Conservation (phyloP, 495 filamentous ascomycete genomes). For the Stereocaulon alpinum region DNA sequence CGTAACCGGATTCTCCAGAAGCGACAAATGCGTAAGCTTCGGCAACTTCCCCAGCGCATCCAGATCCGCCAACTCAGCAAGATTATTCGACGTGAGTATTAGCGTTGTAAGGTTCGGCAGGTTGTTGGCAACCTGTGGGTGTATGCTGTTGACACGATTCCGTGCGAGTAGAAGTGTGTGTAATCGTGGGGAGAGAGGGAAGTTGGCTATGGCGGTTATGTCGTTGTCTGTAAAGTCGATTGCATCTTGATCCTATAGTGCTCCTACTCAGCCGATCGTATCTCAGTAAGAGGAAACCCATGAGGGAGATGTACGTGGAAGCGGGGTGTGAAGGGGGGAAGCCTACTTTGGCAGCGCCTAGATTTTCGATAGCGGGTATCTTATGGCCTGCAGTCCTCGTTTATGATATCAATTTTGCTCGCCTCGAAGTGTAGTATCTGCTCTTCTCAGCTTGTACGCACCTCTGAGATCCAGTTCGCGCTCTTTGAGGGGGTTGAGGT, state of each 20-base stretch:
- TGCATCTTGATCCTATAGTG: conserved; percentile 63
- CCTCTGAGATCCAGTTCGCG: conserved; percentile 98
- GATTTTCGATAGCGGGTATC: conserved; percentile 94
- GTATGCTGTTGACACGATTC: conserved; percentile 76
- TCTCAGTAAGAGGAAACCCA: not conserved
- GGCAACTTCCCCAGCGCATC: conserved; percentile 65
- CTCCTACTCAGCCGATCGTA: conserved; percentile 5
- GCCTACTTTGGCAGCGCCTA: conserved; percentile 86
- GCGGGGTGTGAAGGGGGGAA: not conserved
- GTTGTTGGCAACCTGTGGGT: conserved; percentile 57
- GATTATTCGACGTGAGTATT: conserved; percentile 65
- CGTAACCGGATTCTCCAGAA: conserved; percentile 81
- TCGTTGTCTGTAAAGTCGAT: conserved; percentile 99
- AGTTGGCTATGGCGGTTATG: conserved; percentile 77
- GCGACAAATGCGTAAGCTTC: conserved; percentile 63
- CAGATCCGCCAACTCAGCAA: conserved; percentile 74
- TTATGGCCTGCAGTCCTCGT: conserved; percentile 74
- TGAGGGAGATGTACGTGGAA: not conserved
- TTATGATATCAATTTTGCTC: conserved; percentile 77
- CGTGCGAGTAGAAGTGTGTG: conserved; percentile 78
- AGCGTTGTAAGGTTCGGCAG: conserved; percentile 70
- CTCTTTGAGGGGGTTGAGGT: conserved; percentile 95
- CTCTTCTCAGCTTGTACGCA: conserved; percentile 86
- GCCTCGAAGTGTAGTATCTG: conserved; percentile 85
- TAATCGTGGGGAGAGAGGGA: conserved; percentile 85